Conservation (phyloP, 2,329 filamentous ascomycete species). For the Ceratocystis colombiana region DNA sequence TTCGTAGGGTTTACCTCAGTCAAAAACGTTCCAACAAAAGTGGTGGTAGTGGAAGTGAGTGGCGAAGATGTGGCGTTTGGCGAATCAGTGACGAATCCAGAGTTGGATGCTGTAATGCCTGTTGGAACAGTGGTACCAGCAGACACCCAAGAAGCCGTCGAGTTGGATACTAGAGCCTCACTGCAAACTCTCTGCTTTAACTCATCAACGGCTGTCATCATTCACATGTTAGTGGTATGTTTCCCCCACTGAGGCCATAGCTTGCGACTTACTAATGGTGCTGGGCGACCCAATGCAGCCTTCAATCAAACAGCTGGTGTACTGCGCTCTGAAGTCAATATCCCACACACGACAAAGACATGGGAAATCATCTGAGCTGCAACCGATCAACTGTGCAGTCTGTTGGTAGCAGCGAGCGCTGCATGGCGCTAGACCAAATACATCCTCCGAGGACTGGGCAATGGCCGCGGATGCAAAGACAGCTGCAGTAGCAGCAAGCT, state of each 20-base stretch:
- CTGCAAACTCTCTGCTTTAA: constrained; percentile 6
- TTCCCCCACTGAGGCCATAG: background rate
- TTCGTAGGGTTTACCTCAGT: background rate
- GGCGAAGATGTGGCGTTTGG: background rate
- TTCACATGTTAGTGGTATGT: background rate
- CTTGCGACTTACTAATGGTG: constrained; percentile 17
- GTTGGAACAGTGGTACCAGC: background rate
- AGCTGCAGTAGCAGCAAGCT: background rate
- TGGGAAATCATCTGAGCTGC: constrained; percentile 17
- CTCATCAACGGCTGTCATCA: background rate
- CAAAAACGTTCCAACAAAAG: background rate
- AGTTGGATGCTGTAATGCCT: background rate
- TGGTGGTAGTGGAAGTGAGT: background rate
- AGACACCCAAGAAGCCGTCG: background rate
- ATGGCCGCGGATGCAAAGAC: constrained; percentile 4
- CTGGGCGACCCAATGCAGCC: constrained; percentile 20
- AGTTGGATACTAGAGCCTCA: background rate
- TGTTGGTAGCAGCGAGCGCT: constrained; percentile 24
- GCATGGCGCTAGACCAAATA: constrained; percentile 24
- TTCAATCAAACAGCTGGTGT: constrained; percentile 26
- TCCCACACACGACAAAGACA: constrained; percentile 24
- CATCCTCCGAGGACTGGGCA: background rate
- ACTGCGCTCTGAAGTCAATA: constrained; percentile 22
- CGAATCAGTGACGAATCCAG: background rate
- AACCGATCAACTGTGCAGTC: constrained; percentile 23